These are phyloP conservation scores for Aureobasidium sp. DNA, from an alignment of 2,329 filamentous ascomycete genomes.

Conservation along the genomic window DNA sequence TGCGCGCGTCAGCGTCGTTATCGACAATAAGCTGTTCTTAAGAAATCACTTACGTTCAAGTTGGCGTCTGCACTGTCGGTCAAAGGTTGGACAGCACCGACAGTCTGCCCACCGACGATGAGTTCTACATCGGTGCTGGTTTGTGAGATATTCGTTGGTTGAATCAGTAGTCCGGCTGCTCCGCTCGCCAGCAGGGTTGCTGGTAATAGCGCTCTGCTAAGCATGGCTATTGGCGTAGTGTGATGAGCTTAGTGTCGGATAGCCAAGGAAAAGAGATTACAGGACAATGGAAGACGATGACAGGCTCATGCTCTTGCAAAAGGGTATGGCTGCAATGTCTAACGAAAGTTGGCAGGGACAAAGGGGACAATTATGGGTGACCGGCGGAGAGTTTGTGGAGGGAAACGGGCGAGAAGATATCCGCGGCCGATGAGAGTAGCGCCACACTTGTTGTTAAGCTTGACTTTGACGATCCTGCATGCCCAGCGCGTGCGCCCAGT, in stretches of 20 bases:
- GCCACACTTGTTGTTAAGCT: constrained; percentile 7
- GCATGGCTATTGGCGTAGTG: background rate
- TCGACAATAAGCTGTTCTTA: background rate
- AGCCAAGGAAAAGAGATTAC: background rate
- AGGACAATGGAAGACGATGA: background rate
- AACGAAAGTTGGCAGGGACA: background rate
- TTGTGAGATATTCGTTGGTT: background rate
- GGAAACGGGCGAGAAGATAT: constrained; percentile 5
- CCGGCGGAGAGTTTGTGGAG: background rate
- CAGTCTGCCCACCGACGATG: background rate
- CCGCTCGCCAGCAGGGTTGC: background rate
- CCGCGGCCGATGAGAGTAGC: background rate
- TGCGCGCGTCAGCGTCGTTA: constrained; percentile 10
- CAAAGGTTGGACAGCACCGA: background rate
- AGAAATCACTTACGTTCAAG: background rate
- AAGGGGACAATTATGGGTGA: constrained; percentile 1
- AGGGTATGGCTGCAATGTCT: background rate
- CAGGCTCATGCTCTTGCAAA: background rate
- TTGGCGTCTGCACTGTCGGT: background rate
- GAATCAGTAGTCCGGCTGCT: background rate
- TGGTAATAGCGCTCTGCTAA: background rate
- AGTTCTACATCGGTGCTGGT: background rate
- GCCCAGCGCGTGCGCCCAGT: constrained; percentile 5
- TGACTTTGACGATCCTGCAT: constrained; percentile 9
- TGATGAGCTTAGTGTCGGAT: background rate